phyloP scores from a whole-genome alignment of 805 yeast genomes.

The Candida lessepsii region DNA sequence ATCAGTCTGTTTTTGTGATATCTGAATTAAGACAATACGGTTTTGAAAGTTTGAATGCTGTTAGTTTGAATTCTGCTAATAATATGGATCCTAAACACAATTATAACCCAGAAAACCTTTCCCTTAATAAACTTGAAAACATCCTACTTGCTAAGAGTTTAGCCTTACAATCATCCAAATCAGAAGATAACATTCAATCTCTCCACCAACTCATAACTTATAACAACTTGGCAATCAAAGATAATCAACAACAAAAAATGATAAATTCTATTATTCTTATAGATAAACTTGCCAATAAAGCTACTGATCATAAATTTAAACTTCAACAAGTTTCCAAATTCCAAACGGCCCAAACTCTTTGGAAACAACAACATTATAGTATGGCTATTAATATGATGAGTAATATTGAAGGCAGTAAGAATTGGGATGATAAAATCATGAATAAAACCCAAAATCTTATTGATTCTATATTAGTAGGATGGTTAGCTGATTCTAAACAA shows the following conservation, averaged over 20 bases:
- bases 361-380: slow-evolving; percentile 59
- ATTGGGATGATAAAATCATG: slow-evolving; percentile 7
- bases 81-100: background rate
- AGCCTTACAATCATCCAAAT: too few relatives aligned
- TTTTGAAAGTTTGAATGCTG: too few relatives aligned
- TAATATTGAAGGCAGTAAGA: slow-evolving; percentile 13
- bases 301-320: background rate
- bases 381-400: slow-evolving; percentile 58
- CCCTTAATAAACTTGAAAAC: slow-evolving; percentile 29
- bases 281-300: slow-evolving; percentile 31
- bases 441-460: slow-evolving; percentile 17
- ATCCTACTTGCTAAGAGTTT: slow-evolving; percentile 43
- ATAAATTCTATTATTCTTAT: slow-evolving; percentile 49
- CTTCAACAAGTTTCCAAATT: slow-evolving; percentile 26
- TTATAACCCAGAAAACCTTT: background rate
- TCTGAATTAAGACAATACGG: background rate
- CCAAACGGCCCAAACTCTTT: slow-evolving; percentile 59
- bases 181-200: too few relatives aligned
- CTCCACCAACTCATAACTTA: slow-evolving; percentile 42
- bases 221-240: slow-evolving; percentile 38
- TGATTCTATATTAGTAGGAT: slow-evolving; percentile 51
- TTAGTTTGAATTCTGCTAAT: too few relatives aligned
- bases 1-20: background rate
- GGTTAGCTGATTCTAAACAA: slow-evolving; percentile 72
- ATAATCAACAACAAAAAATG: slow-evolving; percentile 46